Conservation (phyloP, 805 yeast species). For the Candida glaebosa region DNA sequence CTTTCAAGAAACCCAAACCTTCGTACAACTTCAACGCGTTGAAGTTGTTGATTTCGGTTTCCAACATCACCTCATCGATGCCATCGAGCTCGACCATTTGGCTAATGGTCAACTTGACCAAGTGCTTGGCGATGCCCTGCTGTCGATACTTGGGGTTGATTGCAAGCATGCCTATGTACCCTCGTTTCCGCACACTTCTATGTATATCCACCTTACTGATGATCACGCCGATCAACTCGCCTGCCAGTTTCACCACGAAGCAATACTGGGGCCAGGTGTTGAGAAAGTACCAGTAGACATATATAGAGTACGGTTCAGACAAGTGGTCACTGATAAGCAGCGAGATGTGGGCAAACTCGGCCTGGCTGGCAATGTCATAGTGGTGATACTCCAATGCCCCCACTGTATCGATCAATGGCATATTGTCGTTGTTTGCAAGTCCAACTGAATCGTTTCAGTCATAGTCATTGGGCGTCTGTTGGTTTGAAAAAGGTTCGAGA, state of each 20-base stretch:
- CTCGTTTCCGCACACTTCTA: constrained; percentile 68
- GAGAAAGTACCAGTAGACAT: constrained; percentile 86
- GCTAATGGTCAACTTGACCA: constrained; percentile 61
- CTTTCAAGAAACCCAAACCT: constrained; percentile 69
- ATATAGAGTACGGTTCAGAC: constrained; percentile 91
- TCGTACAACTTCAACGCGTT: constrained; percentile 72
- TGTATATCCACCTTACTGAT: constrained; percentile 81
- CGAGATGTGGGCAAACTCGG: constrained; percentile 50
- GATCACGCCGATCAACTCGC: constrained; percentile 69
- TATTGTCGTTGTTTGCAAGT: no score
- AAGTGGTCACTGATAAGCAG: constrained; percentile 66
- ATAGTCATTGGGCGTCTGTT: not conserved
- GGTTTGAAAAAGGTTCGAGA: not conserved
- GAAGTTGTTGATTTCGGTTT: constrained; percentile 80
- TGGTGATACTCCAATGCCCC: constrained; percentile 19
- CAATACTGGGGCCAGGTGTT: constrained; percentile 90
- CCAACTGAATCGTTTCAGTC: no score
- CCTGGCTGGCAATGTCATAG: constrained; percentile 20
- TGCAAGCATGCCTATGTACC: constrained; percentile 96
- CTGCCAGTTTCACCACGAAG: constrained; percentile 47
- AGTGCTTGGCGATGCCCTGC: constrained; percentile 72
- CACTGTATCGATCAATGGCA: constrained; percentile 13
- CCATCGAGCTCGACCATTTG: constrained; percentile 56
- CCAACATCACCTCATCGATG: constrained; percentile 90
- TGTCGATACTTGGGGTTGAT: constrained; percentile 72